Evolutionary conservation across 2,329 filamentous ascomycete genomes (phyloP).

Genomic region (Hypoxylon rubiginosum): DNA sequence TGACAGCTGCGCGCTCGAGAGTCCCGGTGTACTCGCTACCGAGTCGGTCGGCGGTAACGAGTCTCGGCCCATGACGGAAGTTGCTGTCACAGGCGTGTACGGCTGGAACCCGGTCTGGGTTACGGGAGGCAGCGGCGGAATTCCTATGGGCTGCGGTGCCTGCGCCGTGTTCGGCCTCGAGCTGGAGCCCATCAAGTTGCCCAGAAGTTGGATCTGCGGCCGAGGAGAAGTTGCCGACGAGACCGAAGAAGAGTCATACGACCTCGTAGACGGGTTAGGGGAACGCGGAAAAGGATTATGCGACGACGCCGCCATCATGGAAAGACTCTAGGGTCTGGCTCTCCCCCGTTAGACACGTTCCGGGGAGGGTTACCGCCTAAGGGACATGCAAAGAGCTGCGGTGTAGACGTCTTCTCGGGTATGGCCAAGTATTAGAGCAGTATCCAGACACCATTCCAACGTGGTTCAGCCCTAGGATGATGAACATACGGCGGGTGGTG

Average conservation of each 20-base stretch:
- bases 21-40: constrained; percentile 66
- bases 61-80: constrained; percentile 68
- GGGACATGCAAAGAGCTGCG: constrained; percentile 57
- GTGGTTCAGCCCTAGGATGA: constrained; percentile 41
- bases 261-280: constrained; percentile 71
- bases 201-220: constrained; percentile 65
- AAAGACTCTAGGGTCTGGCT: constrained; percentile 48
- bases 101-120: constrained; percentile 63
- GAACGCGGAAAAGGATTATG: constrained; percentile 72
- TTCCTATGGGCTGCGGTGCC: constrained; percentile 66
- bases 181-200: constrained; percentile 66
- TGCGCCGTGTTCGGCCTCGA: constrained; percentile 63
- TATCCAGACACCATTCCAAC: constrained; percentile 45
- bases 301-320: constrained; percentile 67
- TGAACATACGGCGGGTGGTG: constrained; percentile 46
- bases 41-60: constrained; percentile 72
- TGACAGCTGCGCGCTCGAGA: constrained; percentile 55
- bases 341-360: constrained; percentile 56
- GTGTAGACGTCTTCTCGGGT: constrained; percentile 43
- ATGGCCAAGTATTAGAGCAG: constrained; percentile 44
- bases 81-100: constrained; percentile 65
- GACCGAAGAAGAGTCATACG: constrained; percentile 74
- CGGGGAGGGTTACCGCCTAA: constrained; percentile 56
- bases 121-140: constrained; percentile 64
- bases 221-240: constrained; percentile 73